These are phyloP conservation scores for Rhodomyrtus tomentosa DNA, from an alignment of 345 rosid species.

Conservation along the genomic window DNA sequence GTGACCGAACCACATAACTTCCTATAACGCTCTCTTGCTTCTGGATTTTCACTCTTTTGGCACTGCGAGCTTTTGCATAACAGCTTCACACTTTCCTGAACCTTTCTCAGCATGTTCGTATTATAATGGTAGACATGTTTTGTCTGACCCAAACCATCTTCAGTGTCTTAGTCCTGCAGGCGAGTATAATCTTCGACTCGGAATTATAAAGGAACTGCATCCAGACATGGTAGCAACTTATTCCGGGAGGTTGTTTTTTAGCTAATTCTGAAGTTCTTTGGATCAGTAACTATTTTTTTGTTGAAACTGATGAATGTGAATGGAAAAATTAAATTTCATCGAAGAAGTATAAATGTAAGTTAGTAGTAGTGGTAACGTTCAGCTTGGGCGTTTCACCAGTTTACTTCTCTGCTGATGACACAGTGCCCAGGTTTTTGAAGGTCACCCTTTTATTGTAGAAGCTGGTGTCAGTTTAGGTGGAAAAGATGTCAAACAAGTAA, in stretches of 20 bases:
- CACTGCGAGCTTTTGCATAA: not conserved
- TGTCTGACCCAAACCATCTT: conserved; percentile 2
- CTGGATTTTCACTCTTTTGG: not conserved
- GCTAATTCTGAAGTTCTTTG: conserved; percentile 1
- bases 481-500: conserved; percentile 87
- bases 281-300: not conserved
- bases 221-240: conserved; percentile 96
- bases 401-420: conserved; percentile 8
- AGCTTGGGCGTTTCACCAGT: not conserved
- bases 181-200: conserved; percentile 96
- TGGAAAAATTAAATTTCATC: not conserved
- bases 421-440: conserved; percentile 99
- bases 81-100: not conserved
- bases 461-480: conserved; percentile 98
- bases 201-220: conserved; percentile 95
- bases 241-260: conserved; percentile 78
- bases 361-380: not conserved
- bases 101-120: not conserved
- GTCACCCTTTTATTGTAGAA: conserved; percentile 96
- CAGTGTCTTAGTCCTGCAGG: conserved; percentile 99
- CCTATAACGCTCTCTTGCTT: not conserved
- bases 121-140: not conserved
- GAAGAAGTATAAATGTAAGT: not conserved
- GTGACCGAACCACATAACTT: not conserved
- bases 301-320: not conserved